A percentile compares a stretch with the other conserved stretches of the same genome.
phyloP scores from a whole-genome alignment of 306 rosid species.

The Alnus glutinosa region DNA sequence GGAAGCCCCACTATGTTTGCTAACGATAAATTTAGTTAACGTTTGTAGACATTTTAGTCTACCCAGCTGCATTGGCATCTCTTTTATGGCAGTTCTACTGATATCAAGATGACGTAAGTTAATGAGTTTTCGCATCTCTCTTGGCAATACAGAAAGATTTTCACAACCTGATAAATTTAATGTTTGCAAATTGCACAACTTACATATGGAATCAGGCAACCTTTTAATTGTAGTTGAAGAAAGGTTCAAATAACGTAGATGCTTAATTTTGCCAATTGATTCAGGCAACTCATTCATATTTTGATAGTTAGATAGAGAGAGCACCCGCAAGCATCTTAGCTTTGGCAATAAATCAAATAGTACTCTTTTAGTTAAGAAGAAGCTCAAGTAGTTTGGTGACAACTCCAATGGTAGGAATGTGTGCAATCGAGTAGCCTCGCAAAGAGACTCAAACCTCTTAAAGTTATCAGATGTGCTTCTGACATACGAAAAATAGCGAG shows the following conservation, averaged over 20 bases:
- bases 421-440: background rate
- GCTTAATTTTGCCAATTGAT: too few species aligned
- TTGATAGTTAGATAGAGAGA: background rate
- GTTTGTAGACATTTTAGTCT: background rate
- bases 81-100: background rate
- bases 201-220: conserved; percentile 15
- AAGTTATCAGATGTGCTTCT: accelerated
- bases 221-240: background rate
- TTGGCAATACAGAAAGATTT: background rate
- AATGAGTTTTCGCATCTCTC: conserved; percentile 21
- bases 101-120: conserved; percentile 10
- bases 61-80: background rate
- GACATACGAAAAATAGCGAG: conserved; percentile 9
- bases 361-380: too few species aligned
- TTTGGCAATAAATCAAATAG: background rate
- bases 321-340: background rate
- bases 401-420: background rate
- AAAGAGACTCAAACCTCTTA: background rate
- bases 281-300: too few species aligned
- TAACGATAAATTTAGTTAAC: background rate
- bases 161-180: background rate
- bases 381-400: accelerated
- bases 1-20: background rate
- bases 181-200: conserved; percentile 17
- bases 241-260: too few species aligned